Conservation (phyloP, 2,329 filamentous ascomycete species). For the Cladosporium sp. region DNA sequence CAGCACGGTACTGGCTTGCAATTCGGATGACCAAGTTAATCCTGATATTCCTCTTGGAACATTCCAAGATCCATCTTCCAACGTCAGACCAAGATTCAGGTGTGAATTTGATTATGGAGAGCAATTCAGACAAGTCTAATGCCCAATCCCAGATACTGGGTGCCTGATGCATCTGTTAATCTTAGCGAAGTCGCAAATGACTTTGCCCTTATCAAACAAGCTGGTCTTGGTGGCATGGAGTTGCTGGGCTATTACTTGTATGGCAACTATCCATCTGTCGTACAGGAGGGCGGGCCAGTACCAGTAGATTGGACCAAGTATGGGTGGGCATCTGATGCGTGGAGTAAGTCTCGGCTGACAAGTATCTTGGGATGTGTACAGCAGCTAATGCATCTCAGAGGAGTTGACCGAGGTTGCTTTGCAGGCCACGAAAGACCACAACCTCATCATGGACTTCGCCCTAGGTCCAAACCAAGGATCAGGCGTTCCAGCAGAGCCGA, state of each 20-base stretch:
- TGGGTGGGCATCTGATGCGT: constrained; percentile 36
- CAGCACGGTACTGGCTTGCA: neutral
- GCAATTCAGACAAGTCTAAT: neutral
- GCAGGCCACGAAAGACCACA: constrained; percentile 31
- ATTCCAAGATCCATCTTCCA: constrained; percentile 27
- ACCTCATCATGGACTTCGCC: constrained; percentile 40
- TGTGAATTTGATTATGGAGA: neutral
- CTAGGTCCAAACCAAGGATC: constrained; percentile 44
- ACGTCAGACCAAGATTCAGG: constrained; percentile 25
- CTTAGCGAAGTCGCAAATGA: constrained; percentile 25
- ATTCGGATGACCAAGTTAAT: constrained; percentile 19
- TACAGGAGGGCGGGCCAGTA: constrained; percentile 17
- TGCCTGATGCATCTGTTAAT: constrained; percentile 34
- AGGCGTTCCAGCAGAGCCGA: constrained; percentile 37
- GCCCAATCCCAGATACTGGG: constrained; percentile 31
- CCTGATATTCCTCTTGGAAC: constrained; percentile 20
- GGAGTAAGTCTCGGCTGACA: constrained; percentile 9
- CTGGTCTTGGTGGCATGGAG: constrained; percentile 37
- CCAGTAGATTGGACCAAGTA: constrained; percentile 34
- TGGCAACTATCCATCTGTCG: constrained; percentile 22
- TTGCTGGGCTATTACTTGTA: constrained; percentile 37
- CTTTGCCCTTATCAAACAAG: constrained; percentile 25
- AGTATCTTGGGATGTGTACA: neutral
- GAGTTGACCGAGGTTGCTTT: constrained; percentile 25
- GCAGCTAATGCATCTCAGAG: constrained; percentile 1